Evolutionary conservation across 148 eudicot species (phyloP), one percentile per base, ranked within the genome.

Genomic region (Camellia sinensis): DNA sequence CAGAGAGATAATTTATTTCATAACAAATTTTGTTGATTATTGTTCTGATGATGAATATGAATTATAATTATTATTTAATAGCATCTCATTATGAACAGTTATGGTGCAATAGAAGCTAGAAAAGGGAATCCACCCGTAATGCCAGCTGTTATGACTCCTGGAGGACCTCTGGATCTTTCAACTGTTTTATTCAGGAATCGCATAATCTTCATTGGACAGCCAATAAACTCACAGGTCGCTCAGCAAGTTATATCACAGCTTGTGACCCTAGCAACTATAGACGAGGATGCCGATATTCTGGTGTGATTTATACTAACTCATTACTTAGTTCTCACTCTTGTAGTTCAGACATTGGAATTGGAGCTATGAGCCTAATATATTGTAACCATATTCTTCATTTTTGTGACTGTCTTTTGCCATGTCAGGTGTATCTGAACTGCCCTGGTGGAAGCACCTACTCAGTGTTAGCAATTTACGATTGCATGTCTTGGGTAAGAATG

Each of bases 401-500:
- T 78, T 48, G 61, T 63, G 79, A 67, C 37, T 46, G 2, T 81
- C 7, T 45, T 73, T 43, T 3, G 53, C 44, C 57, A 71, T 82
- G 50, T 67, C 86, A 93, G 98, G 79, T 95, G 52, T 95, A 93
- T 84, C 76, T 95, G 67, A 95, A 95, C 84, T 90, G 94, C 84
- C 92, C 93, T 69, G 98, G 98, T 81, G 98, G 97, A 89, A 93
- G 96, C 84, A 87, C 91, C 29, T 95, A 91, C 83, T 95, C 98
- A 21, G 90, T 95, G 77, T 69, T 95, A 80, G 97, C 97, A 76
- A 90, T 95, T 60, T 95, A 93, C 79, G 98, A 95, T 81, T 93
- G 97, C 92, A 93, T 95, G 98, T 93, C 98, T 69, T 95, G 98
- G 98, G 98, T 95, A 92, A 87, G 97, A 75, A 57, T 83, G 68